phyloP scores from a whole-genome alignment of 805 yeast species.

The Myxozyma mucilagina region DNA sequence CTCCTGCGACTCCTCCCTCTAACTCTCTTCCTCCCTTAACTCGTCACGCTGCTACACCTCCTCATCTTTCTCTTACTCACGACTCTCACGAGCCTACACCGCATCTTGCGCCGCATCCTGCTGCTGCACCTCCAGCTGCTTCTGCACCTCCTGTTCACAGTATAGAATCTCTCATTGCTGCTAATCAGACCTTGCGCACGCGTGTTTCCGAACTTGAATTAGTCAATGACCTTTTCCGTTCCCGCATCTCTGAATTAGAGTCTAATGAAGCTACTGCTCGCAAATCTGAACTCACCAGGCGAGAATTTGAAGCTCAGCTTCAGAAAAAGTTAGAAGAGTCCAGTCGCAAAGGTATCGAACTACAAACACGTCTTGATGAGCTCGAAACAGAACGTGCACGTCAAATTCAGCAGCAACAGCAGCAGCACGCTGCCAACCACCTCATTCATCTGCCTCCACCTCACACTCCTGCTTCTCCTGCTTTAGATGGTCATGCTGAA shows the following conservation, averaged over 20 bases:
- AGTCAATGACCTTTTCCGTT: constrained; percentile 82
- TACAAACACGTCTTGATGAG: constrained; percentile 24
- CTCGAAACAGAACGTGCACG: constrained; percentile 25
- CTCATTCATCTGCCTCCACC: constrained; percentile 21
- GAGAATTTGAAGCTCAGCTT: constrained; percentile 53
- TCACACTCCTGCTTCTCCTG: constrained; percentile 27
- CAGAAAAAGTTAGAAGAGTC: constrained; percentile 31
- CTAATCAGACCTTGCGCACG: constrained; percentile 56
- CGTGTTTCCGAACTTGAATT: constrained; percentile 85
- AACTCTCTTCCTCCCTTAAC: constrained; percentile 5
- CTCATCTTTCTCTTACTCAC: constrained; percentile 2
- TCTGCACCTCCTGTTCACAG: constrained; percentile 12
- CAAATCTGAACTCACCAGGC: constrained; percentile 36
- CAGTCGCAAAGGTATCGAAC: constrained; percentile 21
- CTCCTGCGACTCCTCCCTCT: constrained; percentile 28
- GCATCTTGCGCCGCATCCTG: neutral
- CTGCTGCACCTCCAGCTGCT: neutral
- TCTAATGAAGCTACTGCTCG: constrained; percentile 42
- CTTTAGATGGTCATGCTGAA: constrained; percentile 11
- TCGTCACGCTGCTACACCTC: constrained; percentile 11
- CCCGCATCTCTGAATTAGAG: constrained; percentile 82
- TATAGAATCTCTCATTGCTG: constrained; percentile 32
- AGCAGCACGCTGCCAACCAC: constrained; percentile 10
- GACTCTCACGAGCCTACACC: neutral
- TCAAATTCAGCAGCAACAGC: constrained; percentile 14